Base-by-base conservation (phyloP, 2,329 filamentous ascomycete genomes). In the Beauveria brongniartii region DNA sequence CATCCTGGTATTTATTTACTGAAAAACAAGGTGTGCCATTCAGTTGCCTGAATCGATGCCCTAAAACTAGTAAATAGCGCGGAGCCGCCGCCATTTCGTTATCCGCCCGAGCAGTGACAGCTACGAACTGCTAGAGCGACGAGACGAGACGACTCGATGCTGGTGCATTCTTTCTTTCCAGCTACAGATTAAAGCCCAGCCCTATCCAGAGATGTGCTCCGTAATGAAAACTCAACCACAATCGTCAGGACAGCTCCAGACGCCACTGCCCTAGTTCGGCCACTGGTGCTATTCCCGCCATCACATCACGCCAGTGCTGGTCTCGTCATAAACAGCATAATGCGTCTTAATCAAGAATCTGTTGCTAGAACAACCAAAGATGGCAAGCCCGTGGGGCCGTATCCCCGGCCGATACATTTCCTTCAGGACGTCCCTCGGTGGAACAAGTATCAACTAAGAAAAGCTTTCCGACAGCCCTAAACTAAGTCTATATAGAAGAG, bases 1-100 rank as follows among this genome's bases (percentile, higher is more conserved):
- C 34, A 37, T 37, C 9, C 9, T 30, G 30, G 30, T 30, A 30
- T 30, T 3, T 34, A 34, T 34, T 5, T 34, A 34, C 30, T 34
- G 30, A 34, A 12, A 34, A 34, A 4, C 22, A 34, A 10, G 10
- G 30, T 14, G 30, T 34, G 30, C 3, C 73, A 16, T 48, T 48
- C 16, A 48, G 16, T 24, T 18, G 12, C 26, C 24, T 28, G 22
- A 24, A 48, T 48, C 14, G 24, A 24, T 16, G 26, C 16, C 20
- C 46, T 28, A 48, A 48, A 48, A 28, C 28, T n/a, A 48, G 24
- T n/a, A n/a, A n/a, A n/a, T 14, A 7, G 24, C 46, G 14, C 24
- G 24, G 46, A 48, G 46, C 46, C 46, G 18, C 46, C 46, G 6
- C 22, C 22, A 5, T 7, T 14, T n/a, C 12, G n/a, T 28, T 16